Evolutionary conservation across 1,284 basidiomycete genomes (phyloP), one percentile per base, ranked within the genome.

Genomic region (Microbotryum saponariae): DNA sequence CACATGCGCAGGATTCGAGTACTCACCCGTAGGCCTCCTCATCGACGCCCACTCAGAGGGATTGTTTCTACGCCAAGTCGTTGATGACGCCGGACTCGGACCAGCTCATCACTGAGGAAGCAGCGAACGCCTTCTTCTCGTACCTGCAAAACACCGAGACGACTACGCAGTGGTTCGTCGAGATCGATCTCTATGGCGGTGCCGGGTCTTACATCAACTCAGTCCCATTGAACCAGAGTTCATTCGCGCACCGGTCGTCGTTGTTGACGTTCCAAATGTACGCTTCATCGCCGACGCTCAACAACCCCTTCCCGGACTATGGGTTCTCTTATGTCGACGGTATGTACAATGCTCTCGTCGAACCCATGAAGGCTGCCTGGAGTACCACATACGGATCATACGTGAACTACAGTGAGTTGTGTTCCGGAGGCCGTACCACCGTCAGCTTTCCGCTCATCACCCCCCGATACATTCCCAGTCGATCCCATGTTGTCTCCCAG

Each of bases 181-280:
- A 65, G 47, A 51, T 57, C 27, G 51, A 64, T 29, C 27, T 63
- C 6, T 70, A 69, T 51, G 70, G 70, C n/a, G 70, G 70, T 14
- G 18, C 29, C 18, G 46, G 60, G 56, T 69, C 67, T 16, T 64
- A 61, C 18, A 72, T 76, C 64, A 72, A 73, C 57, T 46, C 56
- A 16, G 60, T 73, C 25, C 54, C 67, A 1, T 50, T 61, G 18
- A 52, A 68, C 48, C 67, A 66, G 10, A 71, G 70, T 4, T 69
- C 73, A 5, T 76, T 74, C 59, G 72, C 68, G 4, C 67, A 72
- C 56, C 65, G 75, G 9, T 66, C 71, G 59, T 69, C 71, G 10
- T 70, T 73, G 33, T 61, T 75, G 9, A 65, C 58, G 12, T 73
- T 71, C 59, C 75, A 76, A 54, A 64, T 76, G 50, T 75, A 76